A percentile compares a stretch with the other conserved stretches of the same genome.
These are phyloP conservation scores for Plasmodium fragile DNA, from an alignment of 169 alveolate species.

Conservation along the genomic window DNA sequence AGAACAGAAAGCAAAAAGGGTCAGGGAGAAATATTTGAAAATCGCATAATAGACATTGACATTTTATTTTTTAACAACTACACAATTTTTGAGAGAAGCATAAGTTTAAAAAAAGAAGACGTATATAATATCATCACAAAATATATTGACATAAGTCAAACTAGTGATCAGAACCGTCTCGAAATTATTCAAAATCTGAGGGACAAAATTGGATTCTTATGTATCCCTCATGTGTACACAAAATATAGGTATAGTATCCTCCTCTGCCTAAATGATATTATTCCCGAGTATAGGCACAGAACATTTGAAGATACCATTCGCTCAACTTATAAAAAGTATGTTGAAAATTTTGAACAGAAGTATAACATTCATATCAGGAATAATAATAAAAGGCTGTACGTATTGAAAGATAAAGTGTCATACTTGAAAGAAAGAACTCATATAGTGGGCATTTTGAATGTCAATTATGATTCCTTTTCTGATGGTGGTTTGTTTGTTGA, in stretches of 20 bases:
- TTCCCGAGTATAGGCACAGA: constrained; percentile 32
- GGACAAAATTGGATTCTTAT: constrained; percentile 26
- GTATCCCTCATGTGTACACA: constrained; percentile 60
- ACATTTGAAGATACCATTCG: constrained; percentile 23
- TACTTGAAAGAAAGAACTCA: constrained; percentile 52
- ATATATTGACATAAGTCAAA: constrained; percentile 6
- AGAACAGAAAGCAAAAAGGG: constrained; percentile 18
- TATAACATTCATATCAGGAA: constrained; percentile 22
- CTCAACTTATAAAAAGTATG: not conserved
- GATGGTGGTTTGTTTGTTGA: constrained; percentile 68
- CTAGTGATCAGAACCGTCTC: not conserved
- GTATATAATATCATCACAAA: constrained; percentile 11
- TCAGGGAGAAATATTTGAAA: constrained; percentile 38
- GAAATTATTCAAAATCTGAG: constrained; percentile 2
- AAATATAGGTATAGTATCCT: constrained; percentile 48
- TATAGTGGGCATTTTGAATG: constrained; percentile 65
- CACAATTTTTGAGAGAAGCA: constrained; percentile 21
- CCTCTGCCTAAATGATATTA: constrained; percentile 52
- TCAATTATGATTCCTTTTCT: constrained; percentile 61
- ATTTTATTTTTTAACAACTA: constrained; percentile 59
- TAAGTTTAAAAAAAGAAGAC: not conserved
- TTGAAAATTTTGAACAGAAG: not conserved
- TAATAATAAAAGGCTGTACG: constrained; percentile 30
- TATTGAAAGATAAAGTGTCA: constrained; percentile 35
- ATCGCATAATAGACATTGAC: constrained; percentile 59